phyloP scores from a whole-genome alignment of 2,329 filamentous ascomycete genomes.

The Falciphora oryzae region DNA sequence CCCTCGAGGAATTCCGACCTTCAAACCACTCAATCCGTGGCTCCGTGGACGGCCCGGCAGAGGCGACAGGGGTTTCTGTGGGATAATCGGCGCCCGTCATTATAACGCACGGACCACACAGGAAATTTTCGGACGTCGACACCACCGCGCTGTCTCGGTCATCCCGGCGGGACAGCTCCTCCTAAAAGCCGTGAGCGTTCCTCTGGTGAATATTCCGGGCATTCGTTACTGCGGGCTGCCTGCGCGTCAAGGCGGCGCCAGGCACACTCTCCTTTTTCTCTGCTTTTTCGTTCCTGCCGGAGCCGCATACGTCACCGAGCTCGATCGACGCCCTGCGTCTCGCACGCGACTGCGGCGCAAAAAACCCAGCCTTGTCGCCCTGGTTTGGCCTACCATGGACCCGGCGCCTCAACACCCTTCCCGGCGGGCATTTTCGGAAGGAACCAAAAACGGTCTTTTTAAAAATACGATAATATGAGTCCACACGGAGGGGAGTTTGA shows the following conservation, averaged over 20 bases:
- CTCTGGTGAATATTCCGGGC: neutral
- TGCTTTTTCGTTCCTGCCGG: neutral
- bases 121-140: conserved; percentile 8
- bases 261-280: neutral
- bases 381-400: conserved; percentile 6
- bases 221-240: neutral
- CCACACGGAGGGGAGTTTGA: conserved; percentile 42
- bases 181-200: neutral
- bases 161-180: neutral
- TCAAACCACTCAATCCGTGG: no score
- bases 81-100: conserved; percentile 2
- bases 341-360: conserved; percentile 1
- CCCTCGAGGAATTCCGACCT: neutral
- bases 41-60: no score
- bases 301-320: neutral
- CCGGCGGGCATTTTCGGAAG: conserved; percentile 17
- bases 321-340: neutral
- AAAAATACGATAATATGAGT: conserved; percentile 28
- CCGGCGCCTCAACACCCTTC: neutral
- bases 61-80: neutral
- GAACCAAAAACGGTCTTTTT: conserved; percentile 11
- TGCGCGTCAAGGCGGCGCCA: neutral
- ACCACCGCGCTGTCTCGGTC: neutral
- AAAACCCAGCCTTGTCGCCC: neutral
- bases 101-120: conserved; percentile 5